Conservation (phyloP, 306 rosid genomes). For the Castanea mollissima region DNA sequence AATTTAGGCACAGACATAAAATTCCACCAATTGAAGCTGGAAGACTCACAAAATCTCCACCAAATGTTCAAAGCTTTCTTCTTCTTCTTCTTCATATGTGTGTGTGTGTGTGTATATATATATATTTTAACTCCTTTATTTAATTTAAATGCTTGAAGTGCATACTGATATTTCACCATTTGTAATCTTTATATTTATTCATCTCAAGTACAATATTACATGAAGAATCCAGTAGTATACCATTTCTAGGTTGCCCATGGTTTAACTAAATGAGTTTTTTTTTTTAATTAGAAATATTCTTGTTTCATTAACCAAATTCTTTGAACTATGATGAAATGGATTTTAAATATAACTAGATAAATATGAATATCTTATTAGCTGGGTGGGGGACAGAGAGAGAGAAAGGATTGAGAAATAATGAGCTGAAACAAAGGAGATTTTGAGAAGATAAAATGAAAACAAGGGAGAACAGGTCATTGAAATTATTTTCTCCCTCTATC, state of each 20-base stretch:
- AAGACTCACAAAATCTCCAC: not conserved
- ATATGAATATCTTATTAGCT: not conserved
- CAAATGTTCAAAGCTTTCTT: not conserved
- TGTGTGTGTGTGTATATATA: too few relatives aligned
- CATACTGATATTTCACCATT: not conserved
- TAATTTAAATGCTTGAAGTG: not conserved
- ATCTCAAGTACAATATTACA: not conserved
- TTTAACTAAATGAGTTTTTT: not conserved
- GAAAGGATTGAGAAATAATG: not conserved
- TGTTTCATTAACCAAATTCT: not conserved
- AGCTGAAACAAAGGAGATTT: not conserved
- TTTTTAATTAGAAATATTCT: not conserved
- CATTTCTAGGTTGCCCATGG: not conserved
- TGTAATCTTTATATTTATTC: not conserved
- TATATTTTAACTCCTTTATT: not conserved
- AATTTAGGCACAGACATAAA: not conserved
- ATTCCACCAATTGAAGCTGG: too few relatives aligned
- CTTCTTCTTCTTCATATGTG: too few relatives aligned
- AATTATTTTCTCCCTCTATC: not conserved
- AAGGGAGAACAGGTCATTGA: not conserved
- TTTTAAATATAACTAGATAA: not conserved
- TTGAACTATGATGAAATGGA: not conserved
- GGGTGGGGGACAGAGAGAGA: not conserved
- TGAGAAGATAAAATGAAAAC: not conserved
- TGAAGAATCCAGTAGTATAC: not conserved